Evolutionary conservation across 202 grass and related monocot species (phyloP), one percentile per base, ranked within the genome.

Genomic region (Zizania palustris): DNA sequence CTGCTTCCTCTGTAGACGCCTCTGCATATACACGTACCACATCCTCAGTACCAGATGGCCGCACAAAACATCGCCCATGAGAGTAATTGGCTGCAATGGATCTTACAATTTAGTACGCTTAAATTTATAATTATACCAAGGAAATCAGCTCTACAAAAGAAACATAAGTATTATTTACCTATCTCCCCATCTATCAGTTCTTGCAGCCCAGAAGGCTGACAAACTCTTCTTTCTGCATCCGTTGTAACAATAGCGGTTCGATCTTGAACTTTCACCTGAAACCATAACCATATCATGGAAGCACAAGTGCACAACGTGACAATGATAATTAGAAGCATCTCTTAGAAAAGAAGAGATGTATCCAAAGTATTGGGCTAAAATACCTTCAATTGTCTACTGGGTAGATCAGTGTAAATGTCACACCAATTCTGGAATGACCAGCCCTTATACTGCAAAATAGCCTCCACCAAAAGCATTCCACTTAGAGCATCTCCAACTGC

Each of bases 401-500:
- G 91, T 43, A 97, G 80, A 88, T 97, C 95, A 74, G 84, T 85
- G 40, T 97, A 97, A 45, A 97, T 40, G 51, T 92, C 87, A 78
- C 85, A 89, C 95, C 95, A 97, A 56, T 86, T 81, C 80, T 86
- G 86, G 65, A 94, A 88, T 64, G 91, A 90, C 89, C 95, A 97
- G 63, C 87, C 78, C 88, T 84, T 97, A 49, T 90, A 71, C 28
- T 83, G 91, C 49, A 97, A 81, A 81, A 97, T 81, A 86, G 85
- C 91, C 80, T 97, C 95, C 3, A 94, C 95, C 69, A 97, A 83
- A 73, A 97, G 85, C 73, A 97, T 80, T 36, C 91, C 85, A 72
- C 95, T 92, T 59, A 97, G 59, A 82, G 95, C 95, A 86, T 97
- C 91, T 54, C 95, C 89, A 69, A 90, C 83, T 55, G 95, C 91